Percentiles rank a stretch among this genome's conserved stretches.
Conservation (phyloP, 352 stramenopile genomes). For the Phytopythium mirpurense region DNA sequence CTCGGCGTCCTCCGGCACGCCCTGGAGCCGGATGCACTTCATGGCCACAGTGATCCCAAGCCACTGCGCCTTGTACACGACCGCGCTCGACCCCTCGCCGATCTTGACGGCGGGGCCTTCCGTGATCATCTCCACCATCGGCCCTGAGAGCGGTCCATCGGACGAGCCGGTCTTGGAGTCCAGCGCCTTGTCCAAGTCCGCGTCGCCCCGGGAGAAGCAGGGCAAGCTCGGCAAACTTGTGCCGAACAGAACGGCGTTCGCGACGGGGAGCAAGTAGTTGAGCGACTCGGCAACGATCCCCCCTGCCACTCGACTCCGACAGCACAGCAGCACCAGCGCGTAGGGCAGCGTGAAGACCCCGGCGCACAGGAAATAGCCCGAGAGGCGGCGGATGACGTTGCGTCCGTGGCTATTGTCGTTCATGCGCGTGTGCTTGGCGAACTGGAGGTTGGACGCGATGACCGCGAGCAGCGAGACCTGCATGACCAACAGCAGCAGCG, state of each 20-base stretch:
- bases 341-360: slow-evolving; percentile 50
- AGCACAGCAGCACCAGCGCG: slow-evolving; percentile 31
- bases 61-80: slow-evolving; percentile 68
- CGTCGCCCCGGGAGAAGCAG: slow-evolving; percentile 23
- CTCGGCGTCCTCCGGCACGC: slow-evolving; percentile 30
- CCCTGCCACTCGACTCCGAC: slow-evolving; percentile 15
- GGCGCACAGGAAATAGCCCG: slow-evolving; percentile 48
- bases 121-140: slow-evolving; percentile 48
- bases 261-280: slow-evolving; percentile 52
- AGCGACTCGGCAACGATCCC: slow-evolving; percentile 45
- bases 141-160: slow-evolving; percentile 8
- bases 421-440: slow-evolving; percentile 41
- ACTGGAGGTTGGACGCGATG: slow-evolving; percentile 46
- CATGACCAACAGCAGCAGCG: slow-evolving; percentile 32
- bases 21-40: slow-evolving; percentile 58
- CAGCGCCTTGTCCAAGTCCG: neutral
- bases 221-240: slow-evolving; percentile 51
- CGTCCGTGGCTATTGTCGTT: slow-evolving; percentile 45
- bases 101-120: slow-evolving; percentile 61
- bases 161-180: slow-evolving; percentile 15
- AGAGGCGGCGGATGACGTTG: slow-evolving; percentile 51
- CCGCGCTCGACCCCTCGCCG: slow-evolving; percentile 52
- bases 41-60: slow-evolving; percentile 73
- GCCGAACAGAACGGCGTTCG: slow-evolving; percentile 62
- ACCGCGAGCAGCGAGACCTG: slow-evolving; percentile 35